These are phyloP conservation scores for Citrus hindsii DNA, from an alignment of 345 rosid genomes.

Conservation along the genomic window DNA sequence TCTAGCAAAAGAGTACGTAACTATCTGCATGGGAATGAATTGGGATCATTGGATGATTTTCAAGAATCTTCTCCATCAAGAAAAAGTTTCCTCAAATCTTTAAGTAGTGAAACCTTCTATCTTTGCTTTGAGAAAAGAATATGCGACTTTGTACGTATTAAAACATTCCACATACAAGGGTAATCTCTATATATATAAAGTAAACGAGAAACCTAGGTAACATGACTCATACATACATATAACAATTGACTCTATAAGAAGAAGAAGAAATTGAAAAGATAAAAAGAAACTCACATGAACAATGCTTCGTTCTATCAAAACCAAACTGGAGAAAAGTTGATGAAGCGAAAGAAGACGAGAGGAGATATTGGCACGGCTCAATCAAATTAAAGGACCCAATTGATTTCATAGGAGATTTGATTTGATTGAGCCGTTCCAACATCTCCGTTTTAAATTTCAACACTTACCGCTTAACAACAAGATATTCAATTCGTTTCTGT, in stretches of 20 bases:
- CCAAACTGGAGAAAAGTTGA: neutral
- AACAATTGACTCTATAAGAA: neutral
- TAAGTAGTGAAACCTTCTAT: neutral
- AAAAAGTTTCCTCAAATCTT: neutral
- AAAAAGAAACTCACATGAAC: neutral
- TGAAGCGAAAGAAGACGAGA: neutral
- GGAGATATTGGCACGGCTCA: slow-evolving; percentile 80
- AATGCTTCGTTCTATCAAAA: neutral
- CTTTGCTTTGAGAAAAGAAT: neutral
- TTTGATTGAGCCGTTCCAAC: slow-evolving; percentile 70
- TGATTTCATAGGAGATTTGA: slow-evolving; percentile 33
- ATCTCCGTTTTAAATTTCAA: slow-evolving; percentile 21
- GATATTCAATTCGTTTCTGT: neutral
- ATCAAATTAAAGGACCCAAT: slow-evolving; percentile 62
- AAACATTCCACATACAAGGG: too few relatives aligned
- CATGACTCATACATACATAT: too few relatives aligned
- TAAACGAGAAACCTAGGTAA: neutral
- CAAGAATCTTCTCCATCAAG: too few relatives aligned
- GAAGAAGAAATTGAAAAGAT: neutral
- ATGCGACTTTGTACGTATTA: neutral
- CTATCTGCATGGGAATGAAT: neutral
- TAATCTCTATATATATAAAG: neutral
- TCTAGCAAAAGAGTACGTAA: neutral
- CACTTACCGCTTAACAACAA: slow-evolving; percentile 8
- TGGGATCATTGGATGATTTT: neutral